These are phyloP conservation scores for Fraxinus sp. DNA, from an alignment of 305 asterid species.

Conservation along the genomic window DNA sequence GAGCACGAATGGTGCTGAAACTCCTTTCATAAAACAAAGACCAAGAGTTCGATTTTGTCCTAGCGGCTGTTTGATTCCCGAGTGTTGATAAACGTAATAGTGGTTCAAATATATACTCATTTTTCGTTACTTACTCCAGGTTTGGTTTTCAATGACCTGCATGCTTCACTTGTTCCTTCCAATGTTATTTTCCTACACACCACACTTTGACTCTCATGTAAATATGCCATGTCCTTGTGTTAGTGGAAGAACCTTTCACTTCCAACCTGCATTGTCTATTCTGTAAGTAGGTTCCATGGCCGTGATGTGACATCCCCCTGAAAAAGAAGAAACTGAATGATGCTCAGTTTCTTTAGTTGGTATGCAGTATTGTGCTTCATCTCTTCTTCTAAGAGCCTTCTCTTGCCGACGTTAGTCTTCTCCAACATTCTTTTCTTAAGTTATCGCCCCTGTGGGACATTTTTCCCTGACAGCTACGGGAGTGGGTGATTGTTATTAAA, in stretches of 20 bases:
- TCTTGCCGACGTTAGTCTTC: neutral
- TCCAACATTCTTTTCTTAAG: neutral
- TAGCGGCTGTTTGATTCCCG: constrained; percentile 32
- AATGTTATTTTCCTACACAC: constrained; percentile 23
- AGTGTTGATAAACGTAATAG: constrained; percentile 19
- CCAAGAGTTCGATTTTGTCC: constrained; percentile 28
- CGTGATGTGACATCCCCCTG: constrained; percentile 1
- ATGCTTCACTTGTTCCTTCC: constrained; percentile 27
- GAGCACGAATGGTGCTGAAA: neutral
- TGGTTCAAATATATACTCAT: constrained; percentile 22
- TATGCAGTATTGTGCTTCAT: neutral
- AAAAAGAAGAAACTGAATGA: neutral
- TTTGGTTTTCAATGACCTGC: constrained; percentile 32
- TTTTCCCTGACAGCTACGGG: neutral
- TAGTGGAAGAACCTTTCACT: neutral
- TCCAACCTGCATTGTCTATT: neutral
- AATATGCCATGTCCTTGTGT: neutral
- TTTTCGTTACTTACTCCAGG: constrained; percentile 16
- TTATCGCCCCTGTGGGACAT: neutral
- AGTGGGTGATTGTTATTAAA: neutral
- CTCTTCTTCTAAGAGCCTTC: neutral
- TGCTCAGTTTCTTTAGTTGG: neutral
- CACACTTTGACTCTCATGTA: constrained; percentile 15
- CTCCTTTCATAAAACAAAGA: constrained; percentile 13
- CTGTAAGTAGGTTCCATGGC: neutral